Conservation (phyloP, 306 rosid species). For the Mimosa bimucronata region DNA sequence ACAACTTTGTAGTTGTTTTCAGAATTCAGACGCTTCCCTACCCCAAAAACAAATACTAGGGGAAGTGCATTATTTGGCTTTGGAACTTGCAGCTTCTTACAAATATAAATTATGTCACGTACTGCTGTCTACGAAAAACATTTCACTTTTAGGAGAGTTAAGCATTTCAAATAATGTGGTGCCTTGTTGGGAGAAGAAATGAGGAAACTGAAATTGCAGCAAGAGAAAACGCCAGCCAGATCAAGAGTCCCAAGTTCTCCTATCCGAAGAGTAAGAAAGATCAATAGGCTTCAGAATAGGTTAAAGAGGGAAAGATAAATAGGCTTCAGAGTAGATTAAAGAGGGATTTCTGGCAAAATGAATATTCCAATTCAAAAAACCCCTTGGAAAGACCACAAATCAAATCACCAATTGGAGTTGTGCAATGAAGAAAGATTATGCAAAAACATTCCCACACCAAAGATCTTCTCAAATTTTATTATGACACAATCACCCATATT, state of each 20-base stretch:
- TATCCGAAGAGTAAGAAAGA: neutral
- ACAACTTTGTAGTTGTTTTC: neutral
- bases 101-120: neutral
- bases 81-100: neutral
- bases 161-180: neutral
- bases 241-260: neutral
- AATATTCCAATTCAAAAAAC: neutral
- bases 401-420: neutral
- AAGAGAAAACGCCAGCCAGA: neutral
- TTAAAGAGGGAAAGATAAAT: neutral
- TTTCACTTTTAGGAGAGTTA: neutral
- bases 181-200: neutral
- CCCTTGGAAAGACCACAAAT: neutral
- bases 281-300: neutral
- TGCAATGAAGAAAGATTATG: neutral
- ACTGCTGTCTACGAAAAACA: neutral
- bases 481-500: neutral
- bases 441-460: neutral
- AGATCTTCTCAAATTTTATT: neutral
- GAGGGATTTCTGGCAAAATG: neutral
- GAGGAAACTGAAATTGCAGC: neutral
- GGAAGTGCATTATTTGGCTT: neutral
- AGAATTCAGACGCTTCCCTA: neutral
- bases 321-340: too few relatives aligned
- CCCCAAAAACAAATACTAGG: neutral